A percentile compares a stretch with the other conserved stretches of the same genome.
These are phyloP conservation scores for Neurospora sp. DNA, from an alignment of 495 filamentous ascomycete species.

Conservation along the genomic window DNA sequence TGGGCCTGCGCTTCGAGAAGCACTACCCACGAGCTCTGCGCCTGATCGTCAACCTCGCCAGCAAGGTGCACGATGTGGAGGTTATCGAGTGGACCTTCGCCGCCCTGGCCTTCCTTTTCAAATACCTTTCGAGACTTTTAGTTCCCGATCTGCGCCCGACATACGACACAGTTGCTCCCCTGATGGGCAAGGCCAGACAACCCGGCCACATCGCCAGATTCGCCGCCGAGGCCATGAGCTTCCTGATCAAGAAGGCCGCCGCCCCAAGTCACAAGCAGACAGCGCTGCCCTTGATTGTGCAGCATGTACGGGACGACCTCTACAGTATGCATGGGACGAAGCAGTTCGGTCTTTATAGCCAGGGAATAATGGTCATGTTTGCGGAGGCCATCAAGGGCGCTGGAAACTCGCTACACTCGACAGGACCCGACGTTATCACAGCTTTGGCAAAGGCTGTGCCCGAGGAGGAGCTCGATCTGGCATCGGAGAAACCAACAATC, in stretches of 20 bases:
- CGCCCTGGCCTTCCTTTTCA: slow-evolving; percentile 91
- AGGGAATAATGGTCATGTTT: slow-evolving; percentile 85
- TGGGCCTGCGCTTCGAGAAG: slow-evolving; percentile 79
- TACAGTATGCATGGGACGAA: slow-evolving; percentile 39
- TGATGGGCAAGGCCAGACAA: slow-evolving; percentile 73
- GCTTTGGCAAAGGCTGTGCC: slow-evolving; percentile 47
- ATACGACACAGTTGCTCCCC: slow-evolving; percentile 69
- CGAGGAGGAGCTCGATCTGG: slow-evolving; percentile 34
- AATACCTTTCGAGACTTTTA: slow-evolving; percentile 80
- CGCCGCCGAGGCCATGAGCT: slow-evolving; percentile 89
- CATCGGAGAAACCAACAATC: slow-evolving; percentile 23
- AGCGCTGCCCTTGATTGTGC: slow-evolving; percentile 57
- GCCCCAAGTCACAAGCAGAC: slow-evolving; percentile 61
- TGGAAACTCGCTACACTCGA: slow-evolving; percentile 70
- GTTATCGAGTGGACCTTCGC: slow-evolving; percentile 95
- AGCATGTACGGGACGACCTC: slow-evolving; percentile 60
- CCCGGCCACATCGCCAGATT: slow-evolving; percentile 81
- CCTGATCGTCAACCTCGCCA: slow-evolving; percentile 48
- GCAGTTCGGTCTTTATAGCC: slow-evolving; percentile 54
- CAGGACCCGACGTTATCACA: slow-evolving; percentile 57
- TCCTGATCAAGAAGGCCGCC: slow-evolving; percentile 80
- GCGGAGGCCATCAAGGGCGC: slow-evolving; percentile 79
- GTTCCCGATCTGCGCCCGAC: slow-evolving; percentile 77
- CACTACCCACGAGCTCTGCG: slow-evolving; percentile 65
- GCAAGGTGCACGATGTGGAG: slow-evolving; percentile 48